Base-by-base conservation (phyloP, 768 basidiomycete genomes). In the Nidularia pulvinata region DNA sequence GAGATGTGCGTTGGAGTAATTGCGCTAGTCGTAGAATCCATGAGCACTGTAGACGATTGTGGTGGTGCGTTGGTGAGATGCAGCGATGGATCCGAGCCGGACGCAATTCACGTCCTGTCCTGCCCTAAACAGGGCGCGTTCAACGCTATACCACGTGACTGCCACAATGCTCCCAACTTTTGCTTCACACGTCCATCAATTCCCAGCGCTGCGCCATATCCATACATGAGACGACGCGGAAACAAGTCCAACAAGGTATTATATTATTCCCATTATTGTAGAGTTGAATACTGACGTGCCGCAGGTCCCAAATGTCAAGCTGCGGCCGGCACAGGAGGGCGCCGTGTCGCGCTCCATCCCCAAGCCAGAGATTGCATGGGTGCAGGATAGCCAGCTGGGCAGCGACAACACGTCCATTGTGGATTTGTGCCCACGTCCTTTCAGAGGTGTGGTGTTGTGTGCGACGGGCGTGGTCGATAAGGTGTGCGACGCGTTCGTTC, bases 401-500 rank as follows among this genome's bases (percentile, higher is more conserved):
- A 81, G 74, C 53, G 73, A 77, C 57, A 77, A 80, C 54, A 69
- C 77, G 32, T 68, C 70, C 13, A 65, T 75, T 45, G 64, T 70
- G 6, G 84, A 82, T 59, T 66, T 67, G 4, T 79, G 83, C 70
- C 88, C 88, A 16, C 72, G 88, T 37, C 90, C 90, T 0, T 86
- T 94, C 61, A 82, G 71, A 50, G 80, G 80, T 1, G 70, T 88
- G 16, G 72, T 84, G 0, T 57, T 94, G 1, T 92, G 88, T 65
- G 89, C 88, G 35, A 92, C 91, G 0, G 91, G 91, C 5, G 75
- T 87, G n/a, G 61, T 68, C 43, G 90, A 93, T 73, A 93, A 92
- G 82, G 92, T 89, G 54, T 43, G 80, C 61, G 5, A 22, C 10
- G 2, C 49, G 33, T 42, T 9, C 46, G 13, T 34, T 13, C 3